Conservation (phyloP, 225 moss, liverwort and hornwort species). For the Climacium dendroides region DNA sequence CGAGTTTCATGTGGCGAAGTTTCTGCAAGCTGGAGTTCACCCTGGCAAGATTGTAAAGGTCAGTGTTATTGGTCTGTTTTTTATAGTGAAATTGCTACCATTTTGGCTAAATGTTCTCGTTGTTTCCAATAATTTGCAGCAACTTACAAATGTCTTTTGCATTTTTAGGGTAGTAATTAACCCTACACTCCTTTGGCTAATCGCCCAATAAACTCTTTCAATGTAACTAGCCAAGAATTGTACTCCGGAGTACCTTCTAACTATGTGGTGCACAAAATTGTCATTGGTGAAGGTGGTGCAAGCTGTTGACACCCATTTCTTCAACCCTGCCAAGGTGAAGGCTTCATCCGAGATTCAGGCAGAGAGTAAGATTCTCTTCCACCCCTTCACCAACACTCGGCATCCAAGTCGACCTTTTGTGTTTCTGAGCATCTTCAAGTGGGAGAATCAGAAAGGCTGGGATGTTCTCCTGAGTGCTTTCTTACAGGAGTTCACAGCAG, state of each 20-base stretch:
- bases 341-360: neutral
- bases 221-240: neutral
- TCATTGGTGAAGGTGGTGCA: conserved; percentile 2
- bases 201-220: neutral
- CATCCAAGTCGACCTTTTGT: neutral
- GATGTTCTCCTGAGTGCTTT: conserved; percentile 35
- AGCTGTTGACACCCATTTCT: conserved; percentile 28
- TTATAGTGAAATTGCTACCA: neutral
- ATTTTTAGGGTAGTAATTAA: neutral
- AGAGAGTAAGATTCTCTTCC: conserved; percentile 6
- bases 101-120: neutral
- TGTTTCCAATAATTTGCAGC: neutral
- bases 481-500: conserved; percentile 27
- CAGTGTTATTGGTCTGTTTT: neutral
- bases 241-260: neutral
- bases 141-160: neutral
- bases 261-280: neutral
- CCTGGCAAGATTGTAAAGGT: conserved; percentile 22
- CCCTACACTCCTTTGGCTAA: neutral
- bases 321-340: conserved; percentile 5
- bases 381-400: neutral
- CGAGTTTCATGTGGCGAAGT: conserved; percentile 25
- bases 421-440: conserved; percentile 43
- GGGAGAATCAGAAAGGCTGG: conserved; percentile 32
- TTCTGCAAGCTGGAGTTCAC: conserved; percentile 14